Conservation (phyloP, 2,329 filamentous ascomycete species). For the Microsporum audouinii region DNA sequence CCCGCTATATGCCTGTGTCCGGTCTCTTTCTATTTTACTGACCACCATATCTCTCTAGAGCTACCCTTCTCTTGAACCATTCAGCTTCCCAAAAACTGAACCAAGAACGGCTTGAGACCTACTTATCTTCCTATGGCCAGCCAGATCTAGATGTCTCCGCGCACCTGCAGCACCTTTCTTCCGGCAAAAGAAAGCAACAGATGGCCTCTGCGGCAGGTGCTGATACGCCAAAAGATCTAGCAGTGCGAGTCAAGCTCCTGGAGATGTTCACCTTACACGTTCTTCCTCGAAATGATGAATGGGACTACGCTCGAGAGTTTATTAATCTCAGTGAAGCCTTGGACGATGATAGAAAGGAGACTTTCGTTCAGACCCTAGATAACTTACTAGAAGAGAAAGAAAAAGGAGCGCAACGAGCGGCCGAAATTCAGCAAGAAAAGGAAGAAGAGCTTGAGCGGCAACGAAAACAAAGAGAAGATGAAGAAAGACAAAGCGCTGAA, state of each 20-base stretch:
- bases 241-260: conserved; percentile 77
- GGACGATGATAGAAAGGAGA: conserved; percentile 82
- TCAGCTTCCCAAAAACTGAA: conserved; percentile 72
- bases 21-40: conserved; percentile 6
- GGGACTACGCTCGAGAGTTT: conserved; percentile 90
- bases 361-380: conserved; percentile 76
- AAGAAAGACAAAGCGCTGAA: conserved; percentile 25
- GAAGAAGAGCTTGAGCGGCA: conserved; percentile 44
- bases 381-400: conserved; percentile 73
- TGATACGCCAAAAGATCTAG: conserved; percentile 72
- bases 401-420: conserved; percentile 53
- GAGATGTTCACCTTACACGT: conserved; percentile 94
- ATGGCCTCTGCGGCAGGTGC: conserved; percentile 47
- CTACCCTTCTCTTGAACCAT: conserved; percentile 82
- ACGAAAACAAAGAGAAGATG: conserved; percentile 39
- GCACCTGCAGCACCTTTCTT: conserved; percentile 41
- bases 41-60: conserved; percentile 41
- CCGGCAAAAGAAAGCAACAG: conserved; percentile 24
- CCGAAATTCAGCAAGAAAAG: conserved; percentile 51
- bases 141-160: conserved; percentile 62
- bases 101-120: conserved; percentile 77
- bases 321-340: conserved; percentile 75
- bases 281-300: conserved; percentile 84
- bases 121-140: conserved; percentile 64
- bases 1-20: not conserved